Conservation (phyloP, 371 early-diverging fungal species). For the Mortierella sp. region DNA sequence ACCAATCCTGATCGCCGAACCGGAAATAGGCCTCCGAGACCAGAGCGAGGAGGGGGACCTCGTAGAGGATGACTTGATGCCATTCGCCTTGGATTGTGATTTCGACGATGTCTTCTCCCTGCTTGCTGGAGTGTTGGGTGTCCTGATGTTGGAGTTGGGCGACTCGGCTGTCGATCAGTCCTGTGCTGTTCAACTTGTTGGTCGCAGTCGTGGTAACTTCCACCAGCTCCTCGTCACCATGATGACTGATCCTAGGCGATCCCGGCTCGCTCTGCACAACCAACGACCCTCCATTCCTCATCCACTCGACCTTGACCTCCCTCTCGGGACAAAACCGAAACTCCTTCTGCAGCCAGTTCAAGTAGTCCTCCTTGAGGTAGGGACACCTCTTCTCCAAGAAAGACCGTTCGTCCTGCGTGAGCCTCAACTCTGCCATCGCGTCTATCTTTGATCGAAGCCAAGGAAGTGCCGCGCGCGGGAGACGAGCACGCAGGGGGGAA, state of each 20-base stretch:
- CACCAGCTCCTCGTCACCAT: background rate
- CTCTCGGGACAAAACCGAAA: slow-evolving; percentile 72
- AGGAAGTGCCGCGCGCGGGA: slow-evolving; percentile 30
- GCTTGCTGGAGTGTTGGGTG: background rate
- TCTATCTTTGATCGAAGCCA: slow-evolving; percentile 32
- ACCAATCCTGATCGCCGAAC: slow-evolving; percentile 81
- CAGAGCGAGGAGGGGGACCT: slow-evolving; percentile 79
- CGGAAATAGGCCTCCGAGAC: slow-evolving; percentile 80
- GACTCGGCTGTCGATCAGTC: background rate
- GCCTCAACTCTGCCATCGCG: slow-evolving; percentile 54
- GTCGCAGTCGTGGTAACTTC: background rate
- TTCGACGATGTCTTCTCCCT: slow-evolving; percentile 44
- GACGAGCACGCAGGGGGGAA: slow-evolving; percentile 30
- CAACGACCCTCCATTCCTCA: background rate
- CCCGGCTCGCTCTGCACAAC: background rate
- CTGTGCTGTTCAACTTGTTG: background rate
- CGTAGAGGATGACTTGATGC: slow-evolving; percentile 84
- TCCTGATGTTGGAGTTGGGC: background rate
- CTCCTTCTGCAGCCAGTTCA: slow-evolving; percentile 65
- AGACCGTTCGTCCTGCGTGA: slow-evolving; percentile 66
- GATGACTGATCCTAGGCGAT: background rate
- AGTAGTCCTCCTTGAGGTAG: slow-evolving; percentile 68
- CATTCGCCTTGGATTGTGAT: slow-evolving; percentile 73
- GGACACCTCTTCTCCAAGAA: slow-evolving; percentile 65
- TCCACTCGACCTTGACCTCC: slow-evolving; percentile 62